Conservation (phyloP, 2,329 filamentous ascomycete species). For the Fusarium mexicanum region DNA sequence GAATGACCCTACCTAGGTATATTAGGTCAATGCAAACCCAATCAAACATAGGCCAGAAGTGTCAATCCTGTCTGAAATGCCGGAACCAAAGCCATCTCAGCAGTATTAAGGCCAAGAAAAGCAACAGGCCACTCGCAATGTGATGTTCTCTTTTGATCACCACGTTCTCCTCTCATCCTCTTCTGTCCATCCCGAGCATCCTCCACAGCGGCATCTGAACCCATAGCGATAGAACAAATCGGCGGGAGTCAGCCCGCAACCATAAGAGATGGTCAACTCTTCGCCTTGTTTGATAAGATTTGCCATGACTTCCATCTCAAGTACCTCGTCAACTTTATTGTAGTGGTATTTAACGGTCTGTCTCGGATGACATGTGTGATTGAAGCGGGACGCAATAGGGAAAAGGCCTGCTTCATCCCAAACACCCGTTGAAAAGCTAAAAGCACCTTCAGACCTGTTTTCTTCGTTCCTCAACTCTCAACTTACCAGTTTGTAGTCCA, state of each 20-base stretch:
- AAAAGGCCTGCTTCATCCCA: conserved; percentile 54
- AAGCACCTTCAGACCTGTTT: background rate
- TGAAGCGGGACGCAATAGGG: conserved; percentile 64
- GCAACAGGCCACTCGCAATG: background rate
- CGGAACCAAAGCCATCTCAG: background rate
- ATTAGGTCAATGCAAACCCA: background rate
- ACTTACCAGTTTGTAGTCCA: conserved; percentile 60
- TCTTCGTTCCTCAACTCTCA: background rate
- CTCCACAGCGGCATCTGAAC: conserved; percentile 62
- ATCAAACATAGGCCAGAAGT: background rate
- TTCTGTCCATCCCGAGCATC: conserved; percentile 48
- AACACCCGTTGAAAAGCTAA: conserved; percentile 44
- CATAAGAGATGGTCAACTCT: conserved; percentile 65
- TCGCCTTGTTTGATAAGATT: conserved; percentile 52
- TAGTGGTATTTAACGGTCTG: conserved; percentile 58
- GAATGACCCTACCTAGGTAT: background rate
- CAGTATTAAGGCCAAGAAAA: background rate
- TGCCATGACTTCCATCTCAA: conserved; percentile 54
- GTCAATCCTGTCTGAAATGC: background rate
- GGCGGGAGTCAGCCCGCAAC: conserved; percentile 45
- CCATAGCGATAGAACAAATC: conserved; percentile 58
- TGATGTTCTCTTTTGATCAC: conserved; percentile 5
- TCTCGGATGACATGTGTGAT: conserved; percentile 62
- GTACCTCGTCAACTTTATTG: conserved; percentile 44
- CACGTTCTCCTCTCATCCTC: conserved; percentile 23